Evolutionary conservation across 768 basidiomycete species (phyloP).

Genomic region (Tubosaeta sp.): DNA sequence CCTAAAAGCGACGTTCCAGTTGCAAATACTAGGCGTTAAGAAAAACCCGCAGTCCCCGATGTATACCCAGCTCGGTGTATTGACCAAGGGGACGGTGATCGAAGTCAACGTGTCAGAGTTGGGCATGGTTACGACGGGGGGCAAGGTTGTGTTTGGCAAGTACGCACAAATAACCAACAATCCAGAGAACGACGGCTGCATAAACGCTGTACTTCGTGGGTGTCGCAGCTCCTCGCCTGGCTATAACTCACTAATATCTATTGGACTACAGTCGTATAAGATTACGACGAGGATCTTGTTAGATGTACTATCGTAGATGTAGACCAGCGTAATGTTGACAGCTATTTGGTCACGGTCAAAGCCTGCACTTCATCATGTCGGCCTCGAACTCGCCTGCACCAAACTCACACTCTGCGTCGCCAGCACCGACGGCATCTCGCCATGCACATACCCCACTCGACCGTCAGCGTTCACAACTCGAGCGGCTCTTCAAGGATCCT

Average conservation of each 20-base stretch:
- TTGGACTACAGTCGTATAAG: constrained; percentile 25
- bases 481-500: constrained; percentile 87
- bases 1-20: constrained; percentile 96
- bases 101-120: constrained; percentile 99
- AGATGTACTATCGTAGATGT: constrained; percentile 15
- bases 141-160: constrained; percentile 91
- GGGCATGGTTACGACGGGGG: constrained; percentile 95
- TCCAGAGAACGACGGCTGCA: constrained; percentile 94
- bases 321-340: constrained; percentile 16
- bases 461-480: constrained; percentile 63
- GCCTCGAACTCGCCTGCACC: constrained; percentile 26
- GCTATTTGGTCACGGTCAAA: constrained; percentile 13
- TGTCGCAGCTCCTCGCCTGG: constrained; percentile 11
- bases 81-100: constrained; percentile 97
- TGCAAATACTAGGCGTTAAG: constrained; percentile 96
- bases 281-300: background rate
- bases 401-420: constrained; percentile 29
- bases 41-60: constrained; percentile 99
- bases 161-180: constrained; percentile 94
- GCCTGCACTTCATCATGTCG: constrained; percentile 19
- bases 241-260: constrained; percentile 1
- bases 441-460: constrained; percentile 53
- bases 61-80: constrained; percentile 93
- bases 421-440: constrained; percentile 29
- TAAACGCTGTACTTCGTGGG: constrained; percentile 90